A percentile compares a stretch with the other conserved stretches of the same genome.
Conservation (phyloP, 352 stramenopile genomes). For the Aphanomyces invadans region DNA sequence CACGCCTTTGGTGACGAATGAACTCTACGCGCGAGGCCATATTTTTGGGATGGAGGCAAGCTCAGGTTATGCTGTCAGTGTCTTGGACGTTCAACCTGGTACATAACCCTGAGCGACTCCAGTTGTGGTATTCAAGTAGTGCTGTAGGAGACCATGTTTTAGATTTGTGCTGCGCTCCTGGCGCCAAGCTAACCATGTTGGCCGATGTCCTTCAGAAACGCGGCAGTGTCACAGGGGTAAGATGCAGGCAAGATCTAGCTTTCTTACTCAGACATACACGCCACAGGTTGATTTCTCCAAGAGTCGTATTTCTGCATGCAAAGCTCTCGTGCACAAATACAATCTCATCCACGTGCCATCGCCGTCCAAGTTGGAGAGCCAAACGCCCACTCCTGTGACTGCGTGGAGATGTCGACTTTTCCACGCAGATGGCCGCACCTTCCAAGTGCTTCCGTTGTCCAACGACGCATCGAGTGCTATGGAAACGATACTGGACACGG, state of each 20-base stretch:
- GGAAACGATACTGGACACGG: conserved; percentile 56
- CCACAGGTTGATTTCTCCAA: conserved; percentile 87
- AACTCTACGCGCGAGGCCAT: conserved; percentile 42
- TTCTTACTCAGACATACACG: too few species aligned
- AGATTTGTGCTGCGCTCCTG: conserved; percentile 91
- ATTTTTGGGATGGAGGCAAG: conserved; percentile 82
- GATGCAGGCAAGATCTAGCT: conserved; percentile 4
- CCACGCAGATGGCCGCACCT: conserved; percentile 67
- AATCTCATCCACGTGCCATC: conserved; percentile 44
- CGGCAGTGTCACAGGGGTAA: conserved; percentile 55
- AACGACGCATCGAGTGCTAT: conserved; percentile 30
- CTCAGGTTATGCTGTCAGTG: conserved; percentile 58
- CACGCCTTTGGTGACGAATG: conserved; percentile 37
- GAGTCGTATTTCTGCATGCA: conserved; percentile 73
- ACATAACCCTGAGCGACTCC: background rate
- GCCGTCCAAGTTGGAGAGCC: background rate
- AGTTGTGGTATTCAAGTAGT: background rate
- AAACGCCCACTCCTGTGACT: too few species aligned
- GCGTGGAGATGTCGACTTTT: conserved; percentile 68
- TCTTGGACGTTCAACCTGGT: conserved; percentile 53
- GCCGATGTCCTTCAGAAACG: conserved; percentile 59
- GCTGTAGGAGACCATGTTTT: conserved; percentile 70
- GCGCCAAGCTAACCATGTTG: conserved; percentile 89
- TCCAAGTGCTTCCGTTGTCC: conserved; percentile 46
- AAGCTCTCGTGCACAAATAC: conserved; percentile 90